Evolutionary conservation across 345 rosid genomes (phyloP), one percentile per base, ranked within the genome.

Genomic region (Gossypium arboreum): DNA sequence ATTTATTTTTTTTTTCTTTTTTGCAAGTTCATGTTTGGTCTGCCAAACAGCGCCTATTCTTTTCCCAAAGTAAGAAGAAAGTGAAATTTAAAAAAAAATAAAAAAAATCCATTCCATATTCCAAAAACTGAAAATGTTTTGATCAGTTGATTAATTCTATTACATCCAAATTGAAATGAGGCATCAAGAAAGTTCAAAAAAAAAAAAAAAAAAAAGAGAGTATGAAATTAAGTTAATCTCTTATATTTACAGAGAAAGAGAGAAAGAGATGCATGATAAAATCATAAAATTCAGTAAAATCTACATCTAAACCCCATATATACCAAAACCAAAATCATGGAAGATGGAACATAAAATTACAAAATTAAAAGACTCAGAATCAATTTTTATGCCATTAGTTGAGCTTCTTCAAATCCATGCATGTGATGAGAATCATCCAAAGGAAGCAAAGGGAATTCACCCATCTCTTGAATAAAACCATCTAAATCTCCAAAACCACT

Each of bases 401-500:
- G 79, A 43, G 81, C 76, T 61, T 79, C 86, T 77, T 78, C 88
- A 45, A 83, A 83, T 41, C 77, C 85, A 73, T 80, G 86, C 78
- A 80, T 41, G 58, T 70, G 82, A 73, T 72, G 81, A 65, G 85
- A 68, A 70, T 82, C 60, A 77, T 79, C 87, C 79, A 80, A 56
- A 75, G 89, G 88, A 55, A 83, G 67, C 74, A 82, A 80, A 20
- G 94, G 78, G 57, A 87, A 84, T 76, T 78, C 88, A 56, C 60
- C 62, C 71, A 90, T 85, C 27, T 89, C 92, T 77, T 89, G 94
- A 59, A 86, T 86, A 66, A 91, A 87, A 6, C 93, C 96, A 78
- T 87, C 93, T 16, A 91, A 87, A 79, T 91, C 92, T 73, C 85
- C 79, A 73, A 92, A 88, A 0, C 86, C 86, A 41, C 82, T 79